A percentile compares a stretch with the other conserved stretches of the same genome.
These are phyloP conservation scores for Amanita fuliginea DNA, from an alignment of 768 basidiomycete genomes.

Conservation along the genomic window DNA sequence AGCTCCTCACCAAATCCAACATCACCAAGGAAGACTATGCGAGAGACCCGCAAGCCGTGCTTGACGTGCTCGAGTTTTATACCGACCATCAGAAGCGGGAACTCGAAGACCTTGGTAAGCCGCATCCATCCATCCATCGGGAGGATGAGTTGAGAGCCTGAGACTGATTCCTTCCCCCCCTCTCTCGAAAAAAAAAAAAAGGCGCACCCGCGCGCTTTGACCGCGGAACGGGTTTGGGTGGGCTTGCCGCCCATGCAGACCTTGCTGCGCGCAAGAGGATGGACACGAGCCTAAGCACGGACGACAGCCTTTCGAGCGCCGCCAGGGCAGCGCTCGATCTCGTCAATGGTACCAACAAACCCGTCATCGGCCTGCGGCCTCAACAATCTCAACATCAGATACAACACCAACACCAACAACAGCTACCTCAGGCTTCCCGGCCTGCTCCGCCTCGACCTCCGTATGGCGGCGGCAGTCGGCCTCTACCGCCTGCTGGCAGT, in stretches of 20 bases:
- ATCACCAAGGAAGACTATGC: conserved; percentile 98
- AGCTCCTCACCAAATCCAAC: conserved; percentile 91
- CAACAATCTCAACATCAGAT: neutral
- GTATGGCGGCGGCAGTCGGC: conserved; percentile 28
- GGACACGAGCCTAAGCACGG: conserved; percentile 1
- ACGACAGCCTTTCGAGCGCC: conserved; percentile 3
- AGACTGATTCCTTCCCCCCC: neutral
- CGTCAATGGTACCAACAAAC: conserved; percentile 2
- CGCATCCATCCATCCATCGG: conserved; percentile 8
- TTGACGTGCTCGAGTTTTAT: conserved; percentile 97
- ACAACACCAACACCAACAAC: too few species aligned
- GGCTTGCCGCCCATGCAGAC: conserved; percentile 25
- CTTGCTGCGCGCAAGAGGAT: conserved; percentile 9
- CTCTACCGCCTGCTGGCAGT: conserved; percentile 40
- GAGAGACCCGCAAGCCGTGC: conserved; percentile 92
- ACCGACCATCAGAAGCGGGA: conserved; percentile 97
- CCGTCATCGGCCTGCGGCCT: neutral
- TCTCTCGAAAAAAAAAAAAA: too few species aligned
- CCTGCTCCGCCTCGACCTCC: conserved; percentile 64
- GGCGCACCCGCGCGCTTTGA: conserved; percentile 73
- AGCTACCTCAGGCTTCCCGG: conserved; percentile 29
- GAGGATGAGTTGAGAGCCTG: too few species aligned
- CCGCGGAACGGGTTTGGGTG: conserved; percentile 87
- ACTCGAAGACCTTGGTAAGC: conserved; percentile 42
- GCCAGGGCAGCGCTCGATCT: conserved; percentile 4